Percentiles rank a stretch among this genome's conserved stretches.
phyloP scores from a whole-genome alignment of 345 rosid genomes.

The Geranium brycei region DNA sequence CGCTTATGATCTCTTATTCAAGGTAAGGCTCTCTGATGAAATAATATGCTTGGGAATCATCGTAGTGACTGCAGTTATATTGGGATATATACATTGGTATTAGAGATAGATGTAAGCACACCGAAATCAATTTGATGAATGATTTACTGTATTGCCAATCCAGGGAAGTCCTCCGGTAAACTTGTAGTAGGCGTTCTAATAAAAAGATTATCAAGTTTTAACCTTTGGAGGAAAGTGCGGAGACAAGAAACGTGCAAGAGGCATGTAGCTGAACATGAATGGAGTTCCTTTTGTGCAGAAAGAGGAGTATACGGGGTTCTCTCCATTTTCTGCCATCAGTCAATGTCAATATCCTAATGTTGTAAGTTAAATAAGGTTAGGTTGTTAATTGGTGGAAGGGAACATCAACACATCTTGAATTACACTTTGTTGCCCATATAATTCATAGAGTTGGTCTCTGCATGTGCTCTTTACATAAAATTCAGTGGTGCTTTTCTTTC shows the following conservation, averaged over 20 bases:
- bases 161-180: conserved; percentile 64
- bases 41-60: background rate
- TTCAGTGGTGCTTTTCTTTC: background rate
- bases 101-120: too few relatives aligned
- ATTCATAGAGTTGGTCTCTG: background rate
- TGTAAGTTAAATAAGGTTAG: background rate
- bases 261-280: background rate
- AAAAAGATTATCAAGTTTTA: too few relatives aligned
- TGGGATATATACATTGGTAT: background rate
- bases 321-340: background rate
- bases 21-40: conserved; percentile 35
- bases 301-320: background rate
- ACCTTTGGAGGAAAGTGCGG: conserved; percentile 1
- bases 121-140: conserved; percentile 1
- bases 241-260: background rate
- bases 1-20: conserved; percentile 83
- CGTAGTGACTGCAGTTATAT: background rate
- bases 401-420: background rate
- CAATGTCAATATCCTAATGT: too few relatives aligned
- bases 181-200: conserved; percentile 15
- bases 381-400: background rate
- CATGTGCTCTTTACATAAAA: background rate
- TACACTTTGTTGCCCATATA: background rate
- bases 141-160: conserved; percentile 10
- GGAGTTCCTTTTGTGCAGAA: background rate